These are phyloP conservation scores for Entoloma clypeatum DNA, from an alignment of 1,284 basidiomycete genomes.

Conservation along the genomic window DNA sequence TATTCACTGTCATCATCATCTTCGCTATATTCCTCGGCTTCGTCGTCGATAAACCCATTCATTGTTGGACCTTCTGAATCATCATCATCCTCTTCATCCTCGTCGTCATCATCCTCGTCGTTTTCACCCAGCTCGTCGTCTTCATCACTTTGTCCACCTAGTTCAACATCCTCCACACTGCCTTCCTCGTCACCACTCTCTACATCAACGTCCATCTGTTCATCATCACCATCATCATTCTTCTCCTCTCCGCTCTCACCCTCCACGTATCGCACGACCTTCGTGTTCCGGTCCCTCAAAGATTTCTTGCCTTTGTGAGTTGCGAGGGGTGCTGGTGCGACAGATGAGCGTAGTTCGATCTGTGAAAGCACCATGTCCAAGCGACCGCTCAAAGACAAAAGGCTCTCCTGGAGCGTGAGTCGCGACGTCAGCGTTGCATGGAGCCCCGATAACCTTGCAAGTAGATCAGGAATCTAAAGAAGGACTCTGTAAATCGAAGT, in stretches of 20 bases:
- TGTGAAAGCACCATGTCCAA: conserved; percentile 93
- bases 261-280: conserved; percentile 64
- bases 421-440: conserved; percentile 82
- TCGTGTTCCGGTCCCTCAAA: conserved; percentile 28
- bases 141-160: conserved; percentile 56
- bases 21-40: conserved; percentile 67
- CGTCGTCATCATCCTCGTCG: conserved; percentile 47
- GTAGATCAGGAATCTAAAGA: conserved; percentile 77
- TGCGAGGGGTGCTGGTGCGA: conserved; percentile 52
- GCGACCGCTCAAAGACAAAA: conserved; percentile 84
- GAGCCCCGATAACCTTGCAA: conserved; percentile 78
- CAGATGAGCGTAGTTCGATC: conserved; percentile 79
- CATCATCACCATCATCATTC: conserved; percentile 51
- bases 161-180: conserved; percentile 65
- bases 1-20: conserved; percentile 57
- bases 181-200: conserved; percentile 64
- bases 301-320: conserved; percentile 37
- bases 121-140: conserved; percentile 46
- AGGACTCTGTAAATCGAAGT: conserved; percentile 22
- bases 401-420: conserved; percentile 78
- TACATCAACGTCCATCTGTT: conserved; percentile 64
- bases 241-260: conserved; percentile 73
- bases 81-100: conserved; percentile 48
- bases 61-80: conserved; percentile 51
- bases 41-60: conserved; percentile 71